Evolutionary conservation across 208 protist genomes (phyloP), one percentile per base, ranked within the genome.

Genomic region (Strigomonas galati): DNA sequence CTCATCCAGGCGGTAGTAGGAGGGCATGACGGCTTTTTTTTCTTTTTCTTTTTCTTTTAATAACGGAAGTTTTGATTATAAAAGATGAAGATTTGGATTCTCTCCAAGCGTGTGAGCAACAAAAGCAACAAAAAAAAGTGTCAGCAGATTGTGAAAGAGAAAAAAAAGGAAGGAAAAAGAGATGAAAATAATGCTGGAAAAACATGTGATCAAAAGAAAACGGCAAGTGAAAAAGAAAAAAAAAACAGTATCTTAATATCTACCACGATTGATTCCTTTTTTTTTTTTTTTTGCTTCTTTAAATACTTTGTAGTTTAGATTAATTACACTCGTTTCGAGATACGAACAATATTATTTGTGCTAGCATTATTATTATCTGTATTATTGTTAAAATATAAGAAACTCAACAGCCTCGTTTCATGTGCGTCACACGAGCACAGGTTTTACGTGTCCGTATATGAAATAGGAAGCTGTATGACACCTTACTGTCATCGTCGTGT

Each of bases 1-100:
- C 69, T 92, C 86, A 2, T 49, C 30, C 2, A 82, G 40, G 27
- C 64, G 63, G 60, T 73, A 72, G 24, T 60, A 56, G 52, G 21
- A 9, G 35, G 69, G 14, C 66, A 59, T 59, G 7, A 31, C 5
- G 54, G 58, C 32, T 26, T 63, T 70, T 46, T 43, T 3, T 60
- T 72, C 67, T 2, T 57, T 68, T 58, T 40, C 7, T 55, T 55
- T 55, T 15, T 55, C 12, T 15, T 26, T 55, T 10, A 55, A 55
- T 7, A 23, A 21, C 19, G 27, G 27, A 24, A 55, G 27, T 26
- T 28, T 28, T 26, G 27, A 55, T 26, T 15, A 55, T 15, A 55
- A 24, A 23, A 55, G 19, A 23, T 48, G 27, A 24, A 23, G n/a
- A 55, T 55, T 12, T 7, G 14, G 27, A 55, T 23, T 10, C n/a